phyloP scores from a whole-genome alignment of 495 filamentous ascomycete genomes.

The Cercophora sp. region DNA sequence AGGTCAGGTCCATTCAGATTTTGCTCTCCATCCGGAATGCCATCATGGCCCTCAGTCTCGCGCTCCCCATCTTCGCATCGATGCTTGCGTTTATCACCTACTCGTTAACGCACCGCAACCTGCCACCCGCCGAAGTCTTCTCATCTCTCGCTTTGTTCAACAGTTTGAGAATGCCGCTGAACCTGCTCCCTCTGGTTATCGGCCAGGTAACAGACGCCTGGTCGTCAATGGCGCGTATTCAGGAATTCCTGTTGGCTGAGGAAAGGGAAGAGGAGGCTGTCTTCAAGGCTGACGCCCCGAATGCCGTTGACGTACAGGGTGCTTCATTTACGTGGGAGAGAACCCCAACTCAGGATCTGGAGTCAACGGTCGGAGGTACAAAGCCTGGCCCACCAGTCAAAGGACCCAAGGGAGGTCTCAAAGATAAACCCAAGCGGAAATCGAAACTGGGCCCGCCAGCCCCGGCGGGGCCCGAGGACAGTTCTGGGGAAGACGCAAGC shows the following conservation, averaged over 20 bases:
- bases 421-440: too few relatives aligned
- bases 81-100: constrained; percentile 96
- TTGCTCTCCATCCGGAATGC: constrained; percentile 77
- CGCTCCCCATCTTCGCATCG: constrained; percentile 84
- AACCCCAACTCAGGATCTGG: constrained; percentile 58
- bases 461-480: constrained; percentile 22
- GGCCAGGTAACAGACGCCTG: constrained; percentile 85
- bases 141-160: constrained; percentile 94
- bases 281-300: constrained; percentile 55
- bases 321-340: constrained; percentile 95
- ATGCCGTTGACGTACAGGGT: constrained; percentile 67
- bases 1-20: constrained; percentile 75
- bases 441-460: constrained; percentile 11
- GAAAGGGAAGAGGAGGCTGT: constrained; percentile 73
- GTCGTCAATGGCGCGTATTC: constrained; percentile 76
- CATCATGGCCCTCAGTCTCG: constrained; percentile 70
- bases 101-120: constrained; percentile 65
- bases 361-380: constrained; percentile 28
- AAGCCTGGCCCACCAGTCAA: constrained; percentile 22
- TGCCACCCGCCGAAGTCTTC: constrained; percentile 77
- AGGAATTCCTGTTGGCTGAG: constrained; percentile 82
- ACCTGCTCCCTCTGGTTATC: constrained; percentile 81
- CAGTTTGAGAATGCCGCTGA: constrained; percentile 80
- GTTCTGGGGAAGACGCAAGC: constrained; percentile 46
- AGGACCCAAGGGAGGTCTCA: constrained; percentile 33